These are phyloP conservation scores for Sporothrix brasiliensis DNA, from an alignment of 2,329 filamentous ascomycete species.

Conservation along the genomic window DNA sequence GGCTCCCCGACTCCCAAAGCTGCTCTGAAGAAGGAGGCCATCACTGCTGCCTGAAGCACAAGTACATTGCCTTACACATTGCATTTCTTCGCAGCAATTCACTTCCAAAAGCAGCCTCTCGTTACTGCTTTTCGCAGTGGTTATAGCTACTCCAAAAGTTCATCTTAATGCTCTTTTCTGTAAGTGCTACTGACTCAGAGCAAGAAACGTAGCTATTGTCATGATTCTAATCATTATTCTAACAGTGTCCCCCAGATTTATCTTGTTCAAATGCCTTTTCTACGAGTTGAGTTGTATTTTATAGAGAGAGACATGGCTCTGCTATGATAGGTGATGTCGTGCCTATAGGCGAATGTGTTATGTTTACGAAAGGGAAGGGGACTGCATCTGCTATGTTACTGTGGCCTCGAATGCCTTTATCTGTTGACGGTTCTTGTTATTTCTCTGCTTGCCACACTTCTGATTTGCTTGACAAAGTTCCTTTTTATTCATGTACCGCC, in stretches of 20 bases:
- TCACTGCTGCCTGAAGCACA: background rate
- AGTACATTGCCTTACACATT: background rate
- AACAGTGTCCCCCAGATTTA: background rate
- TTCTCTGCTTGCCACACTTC: conserved; percentile 15
- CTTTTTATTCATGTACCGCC: conserved; percentile 26
- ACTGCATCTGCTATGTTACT: background rate
- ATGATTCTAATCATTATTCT: background rate
- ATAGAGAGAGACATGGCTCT: background rate
- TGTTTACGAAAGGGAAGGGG: background rate
- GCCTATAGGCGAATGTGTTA: background rate
- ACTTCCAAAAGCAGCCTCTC: background rate
- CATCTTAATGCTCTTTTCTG: background rate
- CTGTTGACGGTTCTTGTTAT: background rate
- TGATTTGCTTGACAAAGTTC: conserved; percentile 16
- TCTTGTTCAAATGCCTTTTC: background rate
- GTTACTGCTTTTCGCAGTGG: background rate
- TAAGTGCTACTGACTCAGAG: background rate
- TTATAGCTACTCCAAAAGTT: background rate
- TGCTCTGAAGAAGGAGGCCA: conserved; percentile 21
- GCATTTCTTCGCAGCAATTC: background rate
- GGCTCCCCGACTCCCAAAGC: conserved; percentile 26
- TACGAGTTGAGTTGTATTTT: background rate
- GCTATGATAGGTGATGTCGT: background rate
- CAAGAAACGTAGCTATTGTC: background rate
- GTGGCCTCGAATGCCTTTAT: background rate